A percentile compares a stretch with the other conserved stretches of the same genome.
These are phyloP conservation scores for Orbilia quercus DNA, from an alignment of 2,329 filamentous ascomycete genomes.

Conservation along the genomic window DNA sequence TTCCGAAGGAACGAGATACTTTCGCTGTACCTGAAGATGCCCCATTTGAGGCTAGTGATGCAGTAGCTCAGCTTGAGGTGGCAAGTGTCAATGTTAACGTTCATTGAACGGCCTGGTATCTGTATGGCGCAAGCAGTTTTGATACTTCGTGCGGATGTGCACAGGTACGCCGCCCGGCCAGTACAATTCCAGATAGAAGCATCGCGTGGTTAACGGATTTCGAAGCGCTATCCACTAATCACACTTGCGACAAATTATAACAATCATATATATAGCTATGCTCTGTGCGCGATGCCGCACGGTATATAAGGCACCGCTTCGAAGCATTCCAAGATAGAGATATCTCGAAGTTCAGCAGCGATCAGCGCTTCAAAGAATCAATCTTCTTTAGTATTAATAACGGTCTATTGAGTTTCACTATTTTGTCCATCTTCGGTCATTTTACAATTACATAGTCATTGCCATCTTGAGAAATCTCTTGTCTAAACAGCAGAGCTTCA, in stretches of 20 bases:
- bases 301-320: slow-evolving; percentile 35
- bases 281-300: slow-evolving; percentile 15
- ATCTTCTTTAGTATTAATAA: slow-evolving; percentile 5
- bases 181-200: slow-evolving; percentile 6
- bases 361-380: slow-evolving; percentile 11
- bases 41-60: slow-evolving; percentile 43
- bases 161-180: slow-evolving; percentile 20
- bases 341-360: slow-evolving; percentile 21
- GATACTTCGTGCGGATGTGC: slow-evolving; percentile 12
- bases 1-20: slow-evolving; percentile 15
- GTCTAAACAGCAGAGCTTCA: background rate
- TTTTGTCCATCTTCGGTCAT: too few species aligned
- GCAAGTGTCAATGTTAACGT: slow-evolving; percentile 31
- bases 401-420: too few species aligned
- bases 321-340: slow-evolving; percentile 28
- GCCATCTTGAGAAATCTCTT: too few species aligned
- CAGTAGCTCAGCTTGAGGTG: slow-evolving; percentile 43
- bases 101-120: slow-evolving; percentile 9
- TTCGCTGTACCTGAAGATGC: slow-evolving; percentile 30
- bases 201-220: slow-evolving; percentile 3
- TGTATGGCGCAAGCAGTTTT: slow-evolving; percentile 21
- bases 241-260: too few species aligned
- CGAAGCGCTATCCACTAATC: background rate
- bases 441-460: too few species aligned
- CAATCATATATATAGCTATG: too few species aligned